These are phyloP conservation scores for Stevia rebaudiana DNA, from an alignment of 140 eudicot species.

Conservation along the genomic window DNA sequence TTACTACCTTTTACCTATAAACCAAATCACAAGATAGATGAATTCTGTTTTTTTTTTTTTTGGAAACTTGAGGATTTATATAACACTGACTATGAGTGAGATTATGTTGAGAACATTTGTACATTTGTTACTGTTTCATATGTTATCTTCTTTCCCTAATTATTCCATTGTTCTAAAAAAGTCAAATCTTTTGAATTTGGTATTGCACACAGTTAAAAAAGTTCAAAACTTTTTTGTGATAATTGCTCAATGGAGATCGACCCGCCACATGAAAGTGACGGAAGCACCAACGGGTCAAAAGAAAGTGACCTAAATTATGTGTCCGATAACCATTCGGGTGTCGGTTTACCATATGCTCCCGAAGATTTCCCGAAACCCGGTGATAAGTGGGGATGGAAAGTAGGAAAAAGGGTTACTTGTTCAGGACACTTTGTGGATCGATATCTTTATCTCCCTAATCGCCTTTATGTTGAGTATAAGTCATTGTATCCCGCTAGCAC, in stretches of 20 bases:
- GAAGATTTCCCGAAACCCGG: conserved; percentile 64
- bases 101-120: not conserved
- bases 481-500: conserved; percentile 28
- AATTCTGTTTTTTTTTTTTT: not conserved
- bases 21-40: not conserved
- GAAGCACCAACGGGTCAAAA: conserved; percentile 20
- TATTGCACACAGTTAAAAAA: not conserved
- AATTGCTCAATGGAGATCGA: conserved; percentile 46
- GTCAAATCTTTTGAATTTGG: conserved; percentile 1
- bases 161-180: not conserved
- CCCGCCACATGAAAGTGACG: conserved; percentile 35
- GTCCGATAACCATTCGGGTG: conserved; percentile 37
- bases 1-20: not conserved
- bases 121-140: not conserved
- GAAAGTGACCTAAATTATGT: conserved; percentile 37
- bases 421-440: conserved; percentile 58
- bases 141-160: not conserved
- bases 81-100: not conserved
- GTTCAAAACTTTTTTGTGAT: not conserved
- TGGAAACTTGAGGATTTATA: too few relatives aligned
- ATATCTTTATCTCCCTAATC: conserved; percentile 57
- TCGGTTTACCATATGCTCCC: conserved; percentile 79
- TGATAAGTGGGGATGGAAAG: conserved; percentile 75
- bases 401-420: conserved; percentile 49
- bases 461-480: conserved; percentile 28